Percentiles rank a stretch among this genome's conserved stretches.
These are phyloP conservation scores for Pouteria glomerata DNA, from an alignment of 148 eudicot species.

Conservation along the genomic window DNA sequence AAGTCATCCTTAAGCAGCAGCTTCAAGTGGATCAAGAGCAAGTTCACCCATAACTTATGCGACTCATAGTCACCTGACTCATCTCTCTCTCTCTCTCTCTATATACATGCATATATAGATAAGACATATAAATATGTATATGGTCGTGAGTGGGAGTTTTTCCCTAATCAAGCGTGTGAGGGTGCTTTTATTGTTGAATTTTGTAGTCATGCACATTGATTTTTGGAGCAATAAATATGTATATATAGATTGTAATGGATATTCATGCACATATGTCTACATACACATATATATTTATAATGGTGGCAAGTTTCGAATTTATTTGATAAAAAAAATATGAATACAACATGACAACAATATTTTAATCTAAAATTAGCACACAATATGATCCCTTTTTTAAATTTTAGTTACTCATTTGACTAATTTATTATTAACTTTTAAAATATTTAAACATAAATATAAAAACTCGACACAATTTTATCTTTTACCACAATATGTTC, in stretches of 20 bases:
- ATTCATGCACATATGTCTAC: background rate
- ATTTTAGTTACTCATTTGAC: no score
- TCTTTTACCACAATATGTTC: no score
- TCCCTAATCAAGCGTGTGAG: background rate
- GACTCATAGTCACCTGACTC: background rate
- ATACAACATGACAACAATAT: no score
- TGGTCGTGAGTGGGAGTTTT: background rate
- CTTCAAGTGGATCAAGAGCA: conserved; percentile 93
- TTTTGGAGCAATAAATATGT: background rate
- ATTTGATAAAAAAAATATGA: background rate
- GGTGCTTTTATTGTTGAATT: background rate
- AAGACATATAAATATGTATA: no score
- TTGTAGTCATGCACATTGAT: background rate
- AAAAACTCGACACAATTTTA: no score
- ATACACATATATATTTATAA: background rate
- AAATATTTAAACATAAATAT: no score
- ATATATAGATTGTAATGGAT: no score
- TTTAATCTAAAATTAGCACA: no score
- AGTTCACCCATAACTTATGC: conserved; percentile 46
- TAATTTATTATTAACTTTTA: no score
- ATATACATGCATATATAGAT: no score
- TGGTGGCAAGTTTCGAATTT: background rate
- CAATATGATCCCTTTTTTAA: no score
- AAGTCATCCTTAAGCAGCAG: conserved; percentile 71
- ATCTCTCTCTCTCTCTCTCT: background rate